Base-by-base conservation (phyloP, 2,329 filamentous ascomycete species). In the Ceratocystis albifundus region DNA sequence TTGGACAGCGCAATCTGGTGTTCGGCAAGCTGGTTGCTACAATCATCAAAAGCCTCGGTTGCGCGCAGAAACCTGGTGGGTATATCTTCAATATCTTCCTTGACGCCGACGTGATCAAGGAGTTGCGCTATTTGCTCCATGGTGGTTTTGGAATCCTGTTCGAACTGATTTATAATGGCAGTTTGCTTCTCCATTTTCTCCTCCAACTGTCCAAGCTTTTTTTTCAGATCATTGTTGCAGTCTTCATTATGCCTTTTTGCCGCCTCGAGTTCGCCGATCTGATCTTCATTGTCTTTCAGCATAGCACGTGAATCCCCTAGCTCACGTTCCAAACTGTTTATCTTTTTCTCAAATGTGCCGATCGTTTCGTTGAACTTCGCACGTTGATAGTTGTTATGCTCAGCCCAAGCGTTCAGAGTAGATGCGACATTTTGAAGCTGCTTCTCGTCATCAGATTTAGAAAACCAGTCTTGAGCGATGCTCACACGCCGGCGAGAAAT, bases 401-500 rank as follows among this genome's bases (percentile, higher is more conserved):
- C 67, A 3, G 64, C 64, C 67, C 64, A 68, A 5, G 59, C 45
- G 25, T 68, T 68, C 8, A 68, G 61, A 7, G 67, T 68, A 44
- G 44, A 61, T 5, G 64, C 67, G 15, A 68, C 67, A 61, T 68
- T 66, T 17, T 66, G 41, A 6, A 68, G 61, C 61, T 68, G 67
- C 22, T 53, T 65, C 45, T 66, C 61, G 30, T 68, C 67, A 41
- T 64, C 61, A 17, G 53, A 57, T n/a, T 48, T 50, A n/a, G 64
- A 63, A 20, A 66, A 64, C 64, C 48, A 68, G 17, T 68, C 61
- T 17, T 57, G 62, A 2, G 64, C 53, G 3, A 68, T 28, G 2
- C 61, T 61, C 17, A 68, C 61, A 12, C 67, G 67, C 6, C 67
- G 64, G 45, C 67, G 67, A 25, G 67, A 68, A 20, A 66, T 68